Evolutionary conservation across 352 stramenopile genomes (phyloP), one percentile per base, ranked within the genome.

Genomic region (Pythium phragmiticola): DNA sequence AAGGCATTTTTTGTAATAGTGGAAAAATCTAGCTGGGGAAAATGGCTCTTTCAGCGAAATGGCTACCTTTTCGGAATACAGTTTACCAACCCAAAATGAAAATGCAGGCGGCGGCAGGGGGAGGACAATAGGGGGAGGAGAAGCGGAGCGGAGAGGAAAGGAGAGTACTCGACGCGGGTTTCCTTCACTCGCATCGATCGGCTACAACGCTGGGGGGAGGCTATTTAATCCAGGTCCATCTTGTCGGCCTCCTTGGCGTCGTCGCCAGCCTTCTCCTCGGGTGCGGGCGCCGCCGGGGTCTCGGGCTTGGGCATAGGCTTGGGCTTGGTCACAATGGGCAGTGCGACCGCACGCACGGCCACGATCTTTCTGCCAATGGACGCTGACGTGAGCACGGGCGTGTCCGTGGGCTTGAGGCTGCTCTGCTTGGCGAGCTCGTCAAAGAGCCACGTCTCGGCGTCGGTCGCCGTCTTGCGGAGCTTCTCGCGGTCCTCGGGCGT

Each of bases 241-340:
- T 94, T 94, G 49, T 93, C 81, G 21, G 66, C 73, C 62, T 82
- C 81, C 62, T 78, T 72, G 19, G 73, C 72, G 41, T 80, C 75
- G 55, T 47, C 55, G 54, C 55, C 53, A 55, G 75, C 69, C 75
- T 87, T 83, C 36, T 79, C 68, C 63, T 75, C 41, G 17, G 69
- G 30, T 46, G 73, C 62, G 3, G 72, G 48, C 23, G 78, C 62
- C 23, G 72, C 56, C 7, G 82, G 79, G 37, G 74, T 75, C 73
- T 95, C 87, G 17, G 88, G 78, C 80, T 94, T 93, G 1, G 84
- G 84, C 48, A 80, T 50, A 53, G 90, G 90, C 74, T 98, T 98
- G 13, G 96, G 96, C 83, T 99, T 99, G 67, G 96, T 97, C 70
- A 98, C 96, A 66, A 99, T 96, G 23, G 96, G 95, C 60, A 96